Percentiles rank a stretch among this genome's conserved stretches.
These are phyloP conservation scores for Prillingera fragicola DNA, from an alignment of 1,284 basidiomycete species.

Conservation along the genomic window DNA sequence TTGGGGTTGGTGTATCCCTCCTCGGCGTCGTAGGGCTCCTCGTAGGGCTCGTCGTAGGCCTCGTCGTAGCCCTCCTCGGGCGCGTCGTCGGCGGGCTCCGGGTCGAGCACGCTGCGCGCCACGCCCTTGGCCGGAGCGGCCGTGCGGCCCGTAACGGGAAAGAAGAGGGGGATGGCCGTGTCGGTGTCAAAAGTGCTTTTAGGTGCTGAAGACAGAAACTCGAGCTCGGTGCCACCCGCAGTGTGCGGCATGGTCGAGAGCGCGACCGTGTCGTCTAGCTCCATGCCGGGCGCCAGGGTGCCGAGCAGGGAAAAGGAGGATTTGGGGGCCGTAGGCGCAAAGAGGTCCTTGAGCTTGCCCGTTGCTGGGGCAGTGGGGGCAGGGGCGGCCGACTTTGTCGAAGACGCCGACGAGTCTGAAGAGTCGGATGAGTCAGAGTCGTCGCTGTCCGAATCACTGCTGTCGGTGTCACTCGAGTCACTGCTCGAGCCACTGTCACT, in stretches of 20 bases:
- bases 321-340: slow-evolving; percentile 9
- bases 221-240: slow-evolving; percentile 8
- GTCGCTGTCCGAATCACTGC: neutral
- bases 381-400: neutral
- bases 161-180: slow-evolving; percentile 39
- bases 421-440: slow-evolving; percentile 8
- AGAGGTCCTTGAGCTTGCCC: slow-evolving; percentile 2
- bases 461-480: neutral
- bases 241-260: slow-evolving; percentile 7
- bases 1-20: no score
- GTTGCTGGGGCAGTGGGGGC: slow-evolving; percentile 1
- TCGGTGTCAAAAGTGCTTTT: slow-evolving; percentile 34
- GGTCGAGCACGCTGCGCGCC: slow-evolving; percentile 12
- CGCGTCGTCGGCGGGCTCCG: slow-evolving; percentile 1
- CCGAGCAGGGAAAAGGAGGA: slow-evolving; percentile 36
- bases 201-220: slow-evolving; percentile 12
- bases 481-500: neutral
- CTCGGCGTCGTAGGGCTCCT: slow-evolving; percentile 9
- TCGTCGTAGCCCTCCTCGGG: neutral
- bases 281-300: slow-evolving; percentile 37
- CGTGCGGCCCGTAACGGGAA: slow-evolving; percentile 20
- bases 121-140: slow-evolving; percentile 16
- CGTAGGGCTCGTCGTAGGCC: slow-evolving; percentile 1
- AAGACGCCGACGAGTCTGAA: slow-evolving; percentile 1
- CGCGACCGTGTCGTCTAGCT: slow-evolving; percentile 41